Evolutionary conservation across 2,329 filamentous ascomycete genomes (phyloP), one percentile per base, ranked within the genome.

Genomic region (Mariannaea elegans): DNA sequence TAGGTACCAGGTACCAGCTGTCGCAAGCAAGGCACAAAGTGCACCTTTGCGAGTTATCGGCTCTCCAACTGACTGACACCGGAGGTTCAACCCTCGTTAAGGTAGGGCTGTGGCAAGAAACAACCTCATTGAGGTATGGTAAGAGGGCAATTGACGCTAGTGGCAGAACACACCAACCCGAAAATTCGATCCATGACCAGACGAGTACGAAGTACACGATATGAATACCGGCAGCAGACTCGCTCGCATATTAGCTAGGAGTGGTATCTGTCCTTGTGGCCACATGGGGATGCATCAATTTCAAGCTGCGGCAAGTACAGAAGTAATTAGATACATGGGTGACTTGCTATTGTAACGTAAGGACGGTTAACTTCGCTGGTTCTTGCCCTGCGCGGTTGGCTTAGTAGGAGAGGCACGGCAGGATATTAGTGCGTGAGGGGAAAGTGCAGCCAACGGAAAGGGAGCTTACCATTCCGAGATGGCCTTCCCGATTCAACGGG

Each of bases 191-290:
- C 9, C 10, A 34, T 34, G 16, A n/a, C 24, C 21, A 52, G 18
- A 31, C 41, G 7, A 29, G 36, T n/a, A n/a, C n/a, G n/a, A n/a
- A n/a, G n/a, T n/a, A n/a, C n/a, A n/a, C n/a, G n/a, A n/a, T n/a
- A n/a, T n/a, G n/a, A n/a, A n/a, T n/a, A n/a, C n/a, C n/a, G n/a
- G n/a, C n/a, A n/a, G n/a, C n/a, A n/a, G n/a, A 62, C 56, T 57
- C 54, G 50, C 51, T 67, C 66, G 64, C 66, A 62, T 68, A 66
- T 69, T 65, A 4, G 48, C 47, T 48, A 51, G 56, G 36, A 44
- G 41, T 61, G 32, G 59, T 61, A 57, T 51, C 54, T 55, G 50
- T 55, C 49, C 44, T 54, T 45, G 39, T 52, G 62, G 56, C 63
- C 59, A 63, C 59, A 61, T 63, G 62, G 56, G 24, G 9, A 54